A percentile compares a stretch with the other conserved stretches of the same genome.
phyloP scores from a whole-genome alignment of 352 stramenopile genomes.

The Peronospora tabacina region DNA sequence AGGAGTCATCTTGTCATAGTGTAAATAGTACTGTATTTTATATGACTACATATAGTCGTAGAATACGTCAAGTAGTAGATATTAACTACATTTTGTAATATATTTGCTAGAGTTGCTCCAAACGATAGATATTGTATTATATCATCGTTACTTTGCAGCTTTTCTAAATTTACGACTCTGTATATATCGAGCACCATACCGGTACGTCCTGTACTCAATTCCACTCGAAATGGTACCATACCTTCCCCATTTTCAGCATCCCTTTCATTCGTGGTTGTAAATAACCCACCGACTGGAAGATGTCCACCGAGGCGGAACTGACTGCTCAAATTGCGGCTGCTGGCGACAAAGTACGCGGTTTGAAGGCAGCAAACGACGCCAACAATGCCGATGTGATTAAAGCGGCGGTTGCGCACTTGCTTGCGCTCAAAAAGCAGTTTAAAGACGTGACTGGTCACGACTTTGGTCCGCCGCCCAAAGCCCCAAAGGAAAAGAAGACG shows the following conservation, averaged over 20 bases:
- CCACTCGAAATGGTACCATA: not conserved
- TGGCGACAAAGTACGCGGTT: slow-evolving; percentile 62
- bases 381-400: slow-evolving; percentile 41
- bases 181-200: too few species aligned
- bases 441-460: slow-evolving; percentile 67
- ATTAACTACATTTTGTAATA: not conserved
- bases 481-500: slow-evolving; percentile 61
- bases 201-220: too few species aligned
- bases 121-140: too few species aligned
- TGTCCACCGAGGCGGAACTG: slow-evolving; percentile 48
- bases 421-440: slow-evolving; percentile 73
- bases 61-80: too few species aligned
- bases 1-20: too few species aligned
- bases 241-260: not conserved
- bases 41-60: too few species aligned
- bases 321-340: slow-evolving; percentile 52
- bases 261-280: slow-evolving; percentile 33
- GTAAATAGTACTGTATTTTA: too few species aligned
- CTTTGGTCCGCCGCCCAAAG: slow-evolving; percentile 53
- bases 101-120: not conserved
- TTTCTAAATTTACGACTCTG: too few species aligned
- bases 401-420: slow-evolving; percentile 44
- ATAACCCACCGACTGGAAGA: too few species aligned
- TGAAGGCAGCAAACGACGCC: slow-evolving; percentile 57
- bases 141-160: too few species aligned